Conservation (phyloP, 1,139 yeast genomes). For the Geotrichum carabidarum region DNA sequence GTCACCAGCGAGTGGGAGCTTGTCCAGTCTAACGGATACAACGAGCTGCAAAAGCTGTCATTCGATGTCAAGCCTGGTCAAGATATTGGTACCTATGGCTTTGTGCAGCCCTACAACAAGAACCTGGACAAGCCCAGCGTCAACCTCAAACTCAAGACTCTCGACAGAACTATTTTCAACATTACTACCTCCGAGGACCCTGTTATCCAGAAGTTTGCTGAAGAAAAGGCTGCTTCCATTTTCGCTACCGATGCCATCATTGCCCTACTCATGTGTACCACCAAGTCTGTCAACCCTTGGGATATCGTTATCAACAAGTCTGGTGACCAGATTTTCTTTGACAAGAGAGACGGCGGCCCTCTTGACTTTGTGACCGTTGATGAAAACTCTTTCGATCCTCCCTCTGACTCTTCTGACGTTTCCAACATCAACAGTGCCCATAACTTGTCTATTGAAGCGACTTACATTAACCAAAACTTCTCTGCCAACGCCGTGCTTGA, state of each 20-base stretch:
- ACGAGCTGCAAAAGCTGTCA: constrained; percentile 50
- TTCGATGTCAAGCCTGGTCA: constrained; percentile 45
- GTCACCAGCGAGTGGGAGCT: constrained; percentile 49
- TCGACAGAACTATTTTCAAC: constrained; percentile 48
- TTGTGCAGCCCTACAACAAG: constrained; percentile 49
- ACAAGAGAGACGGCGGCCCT: constrained; percentile 55
- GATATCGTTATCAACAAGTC: constrained; percentile 54
- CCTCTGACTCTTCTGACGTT: constrained; percentile 45
- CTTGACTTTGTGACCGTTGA: constrained; percentile 54
- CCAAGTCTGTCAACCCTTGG: constrained; percentile 61
- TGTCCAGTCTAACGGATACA: constrained; percentile 53
- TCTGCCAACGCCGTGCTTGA: constrained; percentile 45
- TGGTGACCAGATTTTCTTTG: constrained; percentile 50
- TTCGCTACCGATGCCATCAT: constrained; percentile 55
- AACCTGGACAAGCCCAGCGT: constrained; percentile 45
- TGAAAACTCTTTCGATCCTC: constrained; percentile 53
- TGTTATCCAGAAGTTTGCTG: constrained; percentile 45
- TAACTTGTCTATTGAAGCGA: constrained; percentile 53
- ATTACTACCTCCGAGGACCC: constrained; percentile 60
- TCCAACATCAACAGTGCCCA: constrained; percentile 49
- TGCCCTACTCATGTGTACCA: constrained; percentile 58
- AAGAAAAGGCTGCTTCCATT: constrained; percentile 42
- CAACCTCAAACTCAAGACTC: constrained; percentile 42
- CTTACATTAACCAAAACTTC: constrained; percentile 54
- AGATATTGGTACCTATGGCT: constrained; percentile 46